Evolutionary conservation across 768 basidiomycete genomes (phyloP).

Genomic region (Asterophora lycoperdoides): DNA sequence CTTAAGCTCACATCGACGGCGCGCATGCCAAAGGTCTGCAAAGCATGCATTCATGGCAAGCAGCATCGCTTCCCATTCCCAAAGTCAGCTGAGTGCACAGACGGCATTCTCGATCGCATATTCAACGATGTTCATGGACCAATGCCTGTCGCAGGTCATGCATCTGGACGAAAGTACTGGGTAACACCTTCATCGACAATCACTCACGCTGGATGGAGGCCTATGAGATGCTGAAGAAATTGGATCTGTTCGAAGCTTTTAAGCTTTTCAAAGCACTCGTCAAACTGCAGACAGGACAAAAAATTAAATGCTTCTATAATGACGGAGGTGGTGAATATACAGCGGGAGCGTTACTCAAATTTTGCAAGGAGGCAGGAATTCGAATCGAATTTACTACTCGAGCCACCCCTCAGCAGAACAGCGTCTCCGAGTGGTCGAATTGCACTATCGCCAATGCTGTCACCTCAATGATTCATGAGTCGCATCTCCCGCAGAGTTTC

Average conservation of each 20-base stretch:
- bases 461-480: too few species aligned
- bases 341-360: slow-evolving; percentile 17
- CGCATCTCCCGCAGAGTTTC: too few species aligned
- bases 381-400: slow-evolving; percentile 18
- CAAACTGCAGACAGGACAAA: slow-evolving; percentile 24
- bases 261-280: slow-evolving; percentile 29
- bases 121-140: too few species aligned
- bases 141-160: not conserved
- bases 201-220: slow-evolving; percentile 3
- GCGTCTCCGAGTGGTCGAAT: slow-evolving; percentile 43
- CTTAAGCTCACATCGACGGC: not conserved
- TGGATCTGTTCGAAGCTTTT: slow-evolving; percentile 22
- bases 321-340: slow-evolving; percentile 37
- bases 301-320: slow-evolving; percentile 23
- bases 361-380: slow-evolving; percentile 23
- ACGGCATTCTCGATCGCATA: too few species aligned
- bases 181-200: slow-evolving; percentile 6
- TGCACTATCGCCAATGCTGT: too few species aligned
- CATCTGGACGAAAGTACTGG: not conserved
- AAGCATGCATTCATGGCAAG: too few species aligned
- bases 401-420: slow-evolving; percentile 38
- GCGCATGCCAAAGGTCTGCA: slow-evolving; percentile 1
- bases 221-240: slow-evolving; percentile 13
- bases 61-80: not conserved
- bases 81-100: not conserved